Percentiles rank a stretch among this genome's conserved stretches.
phyloP scores from a whole-genome alignment of 1,284 basidiomycete species.

The Ganoderma lingzhi region DNA sequence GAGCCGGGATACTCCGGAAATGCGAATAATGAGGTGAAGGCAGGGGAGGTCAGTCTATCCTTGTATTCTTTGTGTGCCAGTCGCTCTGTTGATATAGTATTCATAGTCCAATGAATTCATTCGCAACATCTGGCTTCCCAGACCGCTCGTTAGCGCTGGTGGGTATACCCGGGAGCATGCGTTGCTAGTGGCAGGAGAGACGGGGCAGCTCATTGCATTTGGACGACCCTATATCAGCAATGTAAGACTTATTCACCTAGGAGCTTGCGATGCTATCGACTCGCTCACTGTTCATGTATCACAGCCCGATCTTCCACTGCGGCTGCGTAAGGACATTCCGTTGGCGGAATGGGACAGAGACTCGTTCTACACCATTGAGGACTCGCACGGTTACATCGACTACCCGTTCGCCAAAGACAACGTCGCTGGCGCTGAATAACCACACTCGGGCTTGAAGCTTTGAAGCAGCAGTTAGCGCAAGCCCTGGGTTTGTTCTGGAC shows the following conservation, averaged over 20 bases:
- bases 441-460: too few species aligned
- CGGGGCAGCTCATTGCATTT: slow-evolving; percentile 51
- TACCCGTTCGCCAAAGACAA: neutral
- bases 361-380: slow-evolving; percentile 39
- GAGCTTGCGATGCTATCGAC: too few species aligned
- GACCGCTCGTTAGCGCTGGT: slow-evolving; percentile 45
- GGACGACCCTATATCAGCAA: slow-evolving; percentile 57
- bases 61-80: neutral
- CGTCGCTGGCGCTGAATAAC: too few species aligned
- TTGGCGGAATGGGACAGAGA: slow-evolving; percentile 33
- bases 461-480: too few species aligned
- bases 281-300: neutral
- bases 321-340: slow-evolving; percentile 42
- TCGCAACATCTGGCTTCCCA: slow-evolving; percentile 39
- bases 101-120: slow-evolving; percentile 40
- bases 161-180: slow-evolving; percentile 41
- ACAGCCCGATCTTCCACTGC: slow-evolving; percentile 57
- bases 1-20: slow-evolving; percentile 45
- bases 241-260: slow-evolving; percentile 27
- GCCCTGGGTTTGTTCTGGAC: too few species aligned
- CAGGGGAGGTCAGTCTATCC: neutral
- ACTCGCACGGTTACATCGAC: slow-evolving; percentile 45
- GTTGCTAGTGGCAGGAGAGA: slow-evolving; percentile 39
- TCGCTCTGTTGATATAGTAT: neutral
- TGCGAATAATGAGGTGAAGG: slow-evolving; percentile 15